Percentiles rank a stretch among this genome's conserved stretches.
phyloP scores from a whole-genome alignment of 1,284 basidiomycete species.

The Microbotryomycetes sp. region DNA sequence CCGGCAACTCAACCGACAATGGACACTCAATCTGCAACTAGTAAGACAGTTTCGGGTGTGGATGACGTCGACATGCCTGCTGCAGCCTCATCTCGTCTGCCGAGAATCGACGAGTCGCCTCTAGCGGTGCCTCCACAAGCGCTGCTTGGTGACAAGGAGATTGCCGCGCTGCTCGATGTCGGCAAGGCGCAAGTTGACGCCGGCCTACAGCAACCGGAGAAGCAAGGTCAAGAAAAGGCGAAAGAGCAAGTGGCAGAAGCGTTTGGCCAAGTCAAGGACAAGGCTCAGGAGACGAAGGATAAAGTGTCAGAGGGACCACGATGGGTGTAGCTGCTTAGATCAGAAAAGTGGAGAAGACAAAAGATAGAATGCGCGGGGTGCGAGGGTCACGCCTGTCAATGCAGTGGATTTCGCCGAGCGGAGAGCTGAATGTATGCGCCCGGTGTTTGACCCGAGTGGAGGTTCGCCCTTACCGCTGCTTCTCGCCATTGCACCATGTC shows the following conservation, averaged over 20 bases:
- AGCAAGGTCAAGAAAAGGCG: not conserved
- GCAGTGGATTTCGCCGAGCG: too few relatives aligned
- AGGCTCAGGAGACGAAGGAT: conserved; percentile 1
- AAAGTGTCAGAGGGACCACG: not conserved
- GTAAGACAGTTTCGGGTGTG: not conserved
- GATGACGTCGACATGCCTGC: not conserved
- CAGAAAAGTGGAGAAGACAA: not conserved
- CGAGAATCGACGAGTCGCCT: conserved; percentile 13
- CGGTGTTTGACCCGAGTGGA: too few relatives aligned
- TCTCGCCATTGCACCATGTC: not conserved
- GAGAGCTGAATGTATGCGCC: too few relatives aligned
- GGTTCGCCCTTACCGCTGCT: not conserved
- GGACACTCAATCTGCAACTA: not conserved
- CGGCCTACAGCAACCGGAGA: not conserved
- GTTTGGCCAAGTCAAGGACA: not conserved
- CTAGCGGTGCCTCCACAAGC: conserved; percentile 15
- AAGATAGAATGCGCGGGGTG: not conserved
- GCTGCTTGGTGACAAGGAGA: conserved; percentile 18
- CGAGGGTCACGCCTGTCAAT: too few relatives aligned
- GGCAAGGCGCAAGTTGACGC: conserved; percentile 14
- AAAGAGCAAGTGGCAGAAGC: not conserved
- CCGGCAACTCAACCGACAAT: not conserved
- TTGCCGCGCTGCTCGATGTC: conserved; percentile 19
- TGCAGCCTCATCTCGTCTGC: not conserved
- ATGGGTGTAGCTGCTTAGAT: not conserved